These are phyloP conservation scores for Botryotinia globosa DNA, from an alignment of 2,329 filamentous ascomycete species.

Conservation along the genomic window DNA sequence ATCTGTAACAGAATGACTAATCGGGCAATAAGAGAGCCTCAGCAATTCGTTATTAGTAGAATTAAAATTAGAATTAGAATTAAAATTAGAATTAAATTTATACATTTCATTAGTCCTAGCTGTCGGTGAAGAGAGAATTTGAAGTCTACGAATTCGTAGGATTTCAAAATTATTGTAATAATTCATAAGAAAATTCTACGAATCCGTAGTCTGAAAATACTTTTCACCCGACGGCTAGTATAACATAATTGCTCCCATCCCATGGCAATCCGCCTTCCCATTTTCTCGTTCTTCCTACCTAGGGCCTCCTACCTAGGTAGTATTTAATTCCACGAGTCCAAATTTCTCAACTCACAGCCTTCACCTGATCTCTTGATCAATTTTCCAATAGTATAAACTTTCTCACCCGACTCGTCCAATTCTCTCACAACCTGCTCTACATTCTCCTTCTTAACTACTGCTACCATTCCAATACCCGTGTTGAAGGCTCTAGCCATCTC, in stretches of 20 bases:
- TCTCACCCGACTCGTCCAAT: slow-evolving; percentile 69
- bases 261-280: not conserved
- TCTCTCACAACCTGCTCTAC: slow-evolving; percentile 58
- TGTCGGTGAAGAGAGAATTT: too few relatives aligned
- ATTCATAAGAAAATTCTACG: too few relatives aligned
- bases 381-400: slow-evolving; percentile 71
- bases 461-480: slow-evolving; percentile 90
- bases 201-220: too few relatives aligned
- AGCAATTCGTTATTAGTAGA: too few relatives aligned
- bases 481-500: slow-evolving; percentile 97
- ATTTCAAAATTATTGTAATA: too few relatives aligned
- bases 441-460: slow-evolving; percentile 68
- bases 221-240: not conserved
- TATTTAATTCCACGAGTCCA: slow-evolving; percentile 41
- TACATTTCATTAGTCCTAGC: too few relatives aligned
- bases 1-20: not conserved
- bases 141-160: too few relatives aligned
- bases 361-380: slow-evolving; percentile 58
- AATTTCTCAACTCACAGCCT: slow-evolving; percentile 61
- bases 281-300: not conserved
- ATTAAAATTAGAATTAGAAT: too few relatives aligned
- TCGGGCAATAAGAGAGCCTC: too few relatives aligned
- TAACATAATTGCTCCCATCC: not conserved
- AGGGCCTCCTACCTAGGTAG: not conserved
- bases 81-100: too few relatives aligned